Evolutionary conservation across 225 moss, liverwort and hornwort genomes (phyloP).

Genomic region (Polytrichum commune): DNA sequence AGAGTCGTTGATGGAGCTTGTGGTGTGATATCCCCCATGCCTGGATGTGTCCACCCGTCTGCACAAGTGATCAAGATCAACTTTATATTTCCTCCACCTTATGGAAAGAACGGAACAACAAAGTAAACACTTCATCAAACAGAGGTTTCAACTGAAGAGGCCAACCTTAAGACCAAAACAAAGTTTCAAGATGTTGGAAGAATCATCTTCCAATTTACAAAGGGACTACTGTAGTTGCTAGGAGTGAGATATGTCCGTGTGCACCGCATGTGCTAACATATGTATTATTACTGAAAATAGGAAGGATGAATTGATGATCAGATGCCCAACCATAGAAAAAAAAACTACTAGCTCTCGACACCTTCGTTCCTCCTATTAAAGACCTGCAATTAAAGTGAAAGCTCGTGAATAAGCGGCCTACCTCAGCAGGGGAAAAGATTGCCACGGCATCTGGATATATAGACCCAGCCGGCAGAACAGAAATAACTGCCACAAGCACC

Average conservation of each 20-base stretch:
- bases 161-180: no score
- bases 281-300: no score
- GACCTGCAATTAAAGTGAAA: not conserved
- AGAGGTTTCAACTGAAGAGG: not conserved
- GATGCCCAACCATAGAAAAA: no score
- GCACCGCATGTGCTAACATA: no score
- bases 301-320: no score
- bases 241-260: no score
- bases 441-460: slow-evolving; percentile 70
- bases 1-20: slow-evolving; percentile 66
- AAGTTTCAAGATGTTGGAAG: no score
- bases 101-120: not conserved
- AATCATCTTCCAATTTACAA: no score
- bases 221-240: no score
- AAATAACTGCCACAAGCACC: slow-evolving; percentile 71
- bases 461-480: slow-evolving; percentile 72
- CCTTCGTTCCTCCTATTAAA: not conserved
- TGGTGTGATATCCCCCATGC: slow-evolving; percentile 82
- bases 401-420: slow-evolving; percentile 14
- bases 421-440: slow-evolving; percentile 80
- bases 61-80: slow-evolving; percentile 12
- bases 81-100: not conserved
- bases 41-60: slow-evolving; percentile 80
- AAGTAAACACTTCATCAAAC: not conserved
- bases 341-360: no score